Evolutionary conservation across 768 basidiomycete genomes (phyloP), one percentile per base, ranked within the genome.

Genomic region (Kwoniella dejecticola): DNA sequence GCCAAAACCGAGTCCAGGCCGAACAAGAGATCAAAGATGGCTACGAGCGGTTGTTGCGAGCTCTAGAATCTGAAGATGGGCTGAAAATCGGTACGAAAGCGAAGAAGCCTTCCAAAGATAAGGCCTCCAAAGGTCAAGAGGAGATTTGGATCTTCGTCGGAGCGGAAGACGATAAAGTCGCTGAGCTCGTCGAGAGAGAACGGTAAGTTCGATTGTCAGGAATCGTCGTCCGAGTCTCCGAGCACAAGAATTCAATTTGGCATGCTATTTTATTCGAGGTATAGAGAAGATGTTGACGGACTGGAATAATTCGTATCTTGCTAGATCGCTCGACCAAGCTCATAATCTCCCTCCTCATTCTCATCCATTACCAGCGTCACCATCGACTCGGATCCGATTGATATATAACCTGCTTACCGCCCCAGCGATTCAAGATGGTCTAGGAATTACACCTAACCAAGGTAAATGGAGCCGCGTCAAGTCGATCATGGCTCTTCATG

Each of bases 401-500:
- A 26, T 79, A 1, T 66, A 75, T 41, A 49, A 63, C 11, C 63
- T 77, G 4, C 58, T 79, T n/a, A 69, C 71, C 1, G 56, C 88
- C 1, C 85, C 84, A 0, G 81, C 83, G 0, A 72, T 81, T n/a
- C 92, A 94, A 53, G 88, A 90, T 10, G 93, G 92, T 4, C 84
- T 95, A 1, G 91, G 90, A 0, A 85, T 97, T 48, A 85, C 87
- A 7, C 87, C 89, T 1, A 85, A 84, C 13, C 82, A 85, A 23
- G 79, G 83, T 13, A 84, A 86, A 53, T 97, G 91, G 90, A 84
- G 87, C 65, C 85, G 89, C 50, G 84, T 96, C 7, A 87, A 90
- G 68, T 86, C 86, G 21, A 84, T 96, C 52, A 86, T 91, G 82
- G 85, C 87, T 1, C 81, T 97, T 7, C 95, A 98, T 70, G 88